Percentiles rank a stretch among this genome's conserved stretches.
phyloP scores from a whole-genome alignment of 495 filamentous ascomycete genomes.

The Lasiosphaeris hirsuta region DNA sequence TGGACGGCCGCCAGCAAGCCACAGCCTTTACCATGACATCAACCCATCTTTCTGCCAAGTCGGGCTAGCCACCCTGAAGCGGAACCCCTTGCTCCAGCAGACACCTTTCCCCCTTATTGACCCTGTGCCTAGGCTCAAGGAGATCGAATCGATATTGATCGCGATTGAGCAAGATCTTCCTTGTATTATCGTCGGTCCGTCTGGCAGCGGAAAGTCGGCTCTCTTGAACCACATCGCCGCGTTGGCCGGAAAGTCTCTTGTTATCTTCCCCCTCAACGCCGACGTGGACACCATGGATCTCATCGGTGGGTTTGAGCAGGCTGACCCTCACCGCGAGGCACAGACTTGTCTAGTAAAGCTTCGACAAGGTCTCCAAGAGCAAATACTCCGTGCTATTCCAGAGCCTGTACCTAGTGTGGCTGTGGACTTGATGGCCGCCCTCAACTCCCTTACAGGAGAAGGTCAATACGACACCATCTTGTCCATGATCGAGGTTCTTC shows the following conservation, averaged over 20 bases:
- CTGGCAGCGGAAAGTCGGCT: conserved; percentile 82
- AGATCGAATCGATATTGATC: conserved; percentile 81
- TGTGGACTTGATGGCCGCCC: conserved; percentile 39
- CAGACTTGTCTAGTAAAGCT: conserved; percentile 55
- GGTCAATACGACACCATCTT: conserved; percentile 29
- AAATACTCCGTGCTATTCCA: conserved; percentile 50
- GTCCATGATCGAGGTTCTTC: conserved; percentile 28
- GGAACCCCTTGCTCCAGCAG: conserved; percentile 56
- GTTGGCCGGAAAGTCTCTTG: conserved; percentile 64
- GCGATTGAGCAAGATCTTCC: conserved; percentile 84
- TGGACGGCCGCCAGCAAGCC: conserved; percentile 36
- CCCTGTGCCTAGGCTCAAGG: conserved; percentile 55
- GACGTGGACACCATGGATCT: conserved; percentile 97
- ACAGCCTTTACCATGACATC: conserved; percentile 63
- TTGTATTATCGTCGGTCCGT: conserved; percentile 79
- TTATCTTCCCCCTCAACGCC: conserved; percentile 79
- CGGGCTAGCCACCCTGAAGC: conserved; percentile 66
- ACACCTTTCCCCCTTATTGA: conserved; percentile 54
- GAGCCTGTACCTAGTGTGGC: conserved; percentile 40
- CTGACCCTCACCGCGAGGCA: conserved; percentile 69
- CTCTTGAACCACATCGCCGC: conserved; percentile 77
- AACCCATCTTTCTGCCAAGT: conserved; percentile 59
- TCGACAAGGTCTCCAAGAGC: conserved; percentile 48
- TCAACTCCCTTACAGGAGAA: conserved; percentile 32
- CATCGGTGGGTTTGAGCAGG: conserved; percentile 94